Conservation (phyloP, 176 grass and related monocot genomes). For the Triticum timopheevii region DNA sequence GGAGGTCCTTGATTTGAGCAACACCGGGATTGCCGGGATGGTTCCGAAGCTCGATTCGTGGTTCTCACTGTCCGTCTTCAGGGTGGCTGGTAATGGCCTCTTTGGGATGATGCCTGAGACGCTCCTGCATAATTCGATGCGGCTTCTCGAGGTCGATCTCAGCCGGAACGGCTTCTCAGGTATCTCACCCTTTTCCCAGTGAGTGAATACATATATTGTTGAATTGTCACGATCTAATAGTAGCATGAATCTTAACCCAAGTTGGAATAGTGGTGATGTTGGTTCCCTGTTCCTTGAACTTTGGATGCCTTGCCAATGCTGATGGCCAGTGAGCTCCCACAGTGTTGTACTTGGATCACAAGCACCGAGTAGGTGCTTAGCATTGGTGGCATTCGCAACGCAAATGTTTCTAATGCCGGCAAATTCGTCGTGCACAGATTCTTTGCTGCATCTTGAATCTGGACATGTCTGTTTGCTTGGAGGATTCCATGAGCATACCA, state of each 20-base stretch:
- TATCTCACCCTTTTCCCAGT: conserved; percentile 35
- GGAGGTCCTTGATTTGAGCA: conserved; percentile 79
- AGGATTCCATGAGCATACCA: conserved; percentile 12
- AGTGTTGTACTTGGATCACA: background rate
- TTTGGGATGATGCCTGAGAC: conserved; percentile 67
- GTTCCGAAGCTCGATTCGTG: conserved; percentile 61
- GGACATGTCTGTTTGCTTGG: conserved; percentile 9
- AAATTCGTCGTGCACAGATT: background rate
- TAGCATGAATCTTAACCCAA: background rate
- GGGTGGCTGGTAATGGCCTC: conserved; percentile 52
- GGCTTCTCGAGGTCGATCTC: conserved; percentile 80
- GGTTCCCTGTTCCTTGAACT: background rate
- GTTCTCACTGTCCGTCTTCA: conserved; percentile 74
- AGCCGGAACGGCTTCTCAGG: conserved; percentile 92
- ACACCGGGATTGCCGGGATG: conserved; percentile 66
- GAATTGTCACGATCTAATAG: background rate
- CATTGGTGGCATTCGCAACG: background rate
- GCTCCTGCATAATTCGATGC: conserved; percentile 70
- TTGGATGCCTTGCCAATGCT: conserved; percentile 1
- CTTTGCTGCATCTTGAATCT: conserved; percentile 23
- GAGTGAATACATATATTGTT: background rate
- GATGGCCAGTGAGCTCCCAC: conserved; percentile 11
- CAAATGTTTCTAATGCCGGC: background rate
- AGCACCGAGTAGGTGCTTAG: background rate
- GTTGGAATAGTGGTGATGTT: background rate